Conservation (phyloP, 805 yeast genomes). For the Teunomyces stri region DNA sequence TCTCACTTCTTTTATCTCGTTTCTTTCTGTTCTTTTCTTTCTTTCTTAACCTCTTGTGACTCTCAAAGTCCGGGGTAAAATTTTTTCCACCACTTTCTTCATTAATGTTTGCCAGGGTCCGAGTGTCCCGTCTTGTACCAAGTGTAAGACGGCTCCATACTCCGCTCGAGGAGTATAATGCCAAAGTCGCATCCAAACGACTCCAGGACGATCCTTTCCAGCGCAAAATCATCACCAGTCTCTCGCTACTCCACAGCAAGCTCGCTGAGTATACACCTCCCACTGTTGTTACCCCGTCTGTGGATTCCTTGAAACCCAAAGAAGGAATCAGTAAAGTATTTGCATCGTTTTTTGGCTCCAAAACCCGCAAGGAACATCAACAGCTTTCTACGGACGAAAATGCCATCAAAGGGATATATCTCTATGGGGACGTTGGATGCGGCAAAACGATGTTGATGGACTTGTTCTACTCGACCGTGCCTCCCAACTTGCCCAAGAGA, state of each 20-base stretch:
- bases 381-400: constrained; percentile 19
- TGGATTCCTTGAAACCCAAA: constrained; percentile 50
- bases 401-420: constrained; percentile 74
- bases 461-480: constrained; percentile 82
- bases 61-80: background rate
- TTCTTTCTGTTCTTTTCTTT: background rate
- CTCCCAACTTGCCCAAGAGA: constrained; percentile 68
- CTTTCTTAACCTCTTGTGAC: background rate
- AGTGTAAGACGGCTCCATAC: constrained; percentile 16
- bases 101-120: background rate
- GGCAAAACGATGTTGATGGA: constrained; percentile 99
- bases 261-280: constrained; percentile 63
- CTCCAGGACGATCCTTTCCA: constrained; percentile 78
- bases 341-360: constrained; percentile 13
- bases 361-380: background rate
- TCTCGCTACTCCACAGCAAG: constrained; percentile 57
- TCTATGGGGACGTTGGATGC: constrained; percentile 97
- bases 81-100: background rate
- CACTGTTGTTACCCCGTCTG: constrained; percentile 49
- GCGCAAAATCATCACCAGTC: constrained; percentile 61
- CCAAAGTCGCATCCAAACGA: constrained; percentile 45
- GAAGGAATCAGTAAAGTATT: constrained; percentile 42
- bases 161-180: constrained; percentile 53
- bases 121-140: background rate
- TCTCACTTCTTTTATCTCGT: background rate